Evolutionary conservation across 179 eudicot genomes (phyloP).

Genomic region (Heliamphora pulchella): DNA sequence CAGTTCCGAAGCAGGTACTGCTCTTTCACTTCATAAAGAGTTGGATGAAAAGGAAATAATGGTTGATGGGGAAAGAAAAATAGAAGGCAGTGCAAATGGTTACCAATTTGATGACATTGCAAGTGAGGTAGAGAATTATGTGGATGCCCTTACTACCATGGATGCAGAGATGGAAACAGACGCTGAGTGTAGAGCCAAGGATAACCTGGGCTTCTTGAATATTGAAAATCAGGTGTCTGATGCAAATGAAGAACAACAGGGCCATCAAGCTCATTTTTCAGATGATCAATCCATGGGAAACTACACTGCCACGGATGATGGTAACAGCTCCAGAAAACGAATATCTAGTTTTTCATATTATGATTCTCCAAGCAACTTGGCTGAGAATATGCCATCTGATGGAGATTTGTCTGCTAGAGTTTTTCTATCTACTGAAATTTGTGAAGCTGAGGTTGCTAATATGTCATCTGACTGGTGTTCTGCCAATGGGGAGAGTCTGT

Average conservation of each 20-base stretch:
- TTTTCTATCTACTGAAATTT: conserved; percentile 22
- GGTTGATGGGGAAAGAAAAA: conserved; percentile 37
- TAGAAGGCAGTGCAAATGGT: conserved; percentile 30
- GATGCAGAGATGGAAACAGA: conserved; percentile 85
- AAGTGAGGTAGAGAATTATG: conserved; percentile 73
- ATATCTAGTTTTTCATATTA: conserved; percentile 42
- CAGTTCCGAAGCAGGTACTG: conserved; percentile 12
- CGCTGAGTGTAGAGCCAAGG: conserved; percentile 41
- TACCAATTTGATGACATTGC: conserved; percentile 54
- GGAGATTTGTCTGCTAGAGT: conserved; percentile 22
- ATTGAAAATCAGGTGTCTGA: conserved; percentile 35
- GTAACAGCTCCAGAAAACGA: conserved; percentile 34
- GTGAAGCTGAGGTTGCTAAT: conserved; percentile 24
- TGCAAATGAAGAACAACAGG: conserved; percentile 42
- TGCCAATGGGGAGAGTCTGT: too few relatives aligned
- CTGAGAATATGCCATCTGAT: conserved; percentile 30
- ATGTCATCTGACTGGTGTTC: conserved; percentile 13
- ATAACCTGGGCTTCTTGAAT: conserved; percentile 23
- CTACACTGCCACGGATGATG: conserved; percentile 53
- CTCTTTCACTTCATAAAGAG: conserved; percentile 12
- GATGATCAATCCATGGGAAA: conserved; percentile 61
- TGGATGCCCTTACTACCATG: conserved; percentile 81
- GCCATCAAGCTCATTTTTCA: conserved; percentile 29
- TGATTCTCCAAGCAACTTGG: conserved; percentile 36
- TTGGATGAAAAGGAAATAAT: conserved; percentile 36